Evolutionary conservation across 2,329 filamentous ascomycete genomes (phyloP), one percentile per base, ranked within the genome.

Genomic region (Ophiostoma tasmaniense): DNA sequence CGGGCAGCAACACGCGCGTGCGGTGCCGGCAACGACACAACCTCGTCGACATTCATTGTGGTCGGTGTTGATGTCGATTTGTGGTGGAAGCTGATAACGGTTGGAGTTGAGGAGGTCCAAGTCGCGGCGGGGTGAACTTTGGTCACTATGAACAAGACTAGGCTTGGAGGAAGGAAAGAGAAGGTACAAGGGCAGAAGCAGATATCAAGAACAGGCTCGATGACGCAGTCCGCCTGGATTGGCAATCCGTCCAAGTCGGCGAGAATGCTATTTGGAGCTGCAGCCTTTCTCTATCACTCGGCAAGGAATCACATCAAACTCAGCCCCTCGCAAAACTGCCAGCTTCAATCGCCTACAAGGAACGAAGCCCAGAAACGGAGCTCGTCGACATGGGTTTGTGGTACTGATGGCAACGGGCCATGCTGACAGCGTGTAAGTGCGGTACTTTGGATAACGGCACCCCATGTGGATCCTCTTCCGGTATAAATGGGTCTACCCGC

Each of bases 1-100:
- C 64, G 70, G 2, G 64, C 68, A 7, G 68, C 68, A 17, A 69
- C 70, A 14, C 68, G 70, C 6, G 70, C 67, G 55, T 69, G 70
- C 50, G 68, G 68, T 5, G 68, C 66, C 62, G 70, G 68, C 3
- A 71, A 25, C 22, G 55, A 66, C n/a, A 68, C 30, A 2, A 69
- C 55, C 10, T 69, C 68, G 33, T 71, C 55, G 17, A 61, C 35
- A 11, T 68, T 42, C 68, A 69, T 71, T 22, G 37, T 67, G 45
- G 30, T 67, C 25, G 25, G 7, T 8, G 59, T 13, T n/a, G 20
- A 17, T 22, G 20, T 11, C 11, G 59, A 20, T 14, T 13, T 33
- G 5, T 45, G 17, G 20, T 20, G 42, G 20, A 7, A 50, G 3
- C 1, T 20, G 17, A 55, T 25, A 25, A 13, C 25, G 17, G 50